A percentile compares a stretch with the other conserved stretches of the same genome.
Conservation (phyloP, 345 rosid genomes). For the Excoecaria cochinchinensis region DNA sequence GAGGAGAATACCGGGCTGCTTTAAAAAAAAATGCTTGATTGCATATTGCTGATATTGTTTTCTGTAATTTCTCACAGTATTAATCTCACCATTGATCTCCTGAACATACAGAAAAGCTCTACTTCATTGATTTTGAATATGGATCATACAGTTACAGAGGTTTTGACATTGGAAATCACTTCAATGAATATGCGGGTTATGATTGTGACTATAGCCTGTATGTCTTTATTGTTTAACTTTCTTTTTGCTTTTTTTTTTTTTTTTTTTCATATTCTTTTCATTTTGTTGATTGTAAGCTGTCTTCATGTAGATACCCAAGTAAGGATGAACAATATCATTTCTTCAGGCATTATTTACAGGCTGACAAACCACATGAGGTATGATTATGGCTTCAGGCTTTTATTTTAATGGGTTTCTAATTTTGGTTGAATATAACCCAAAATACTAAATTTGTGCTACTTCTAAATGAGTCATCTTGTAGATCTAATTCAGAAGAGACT, state of each 20-base stretch:
- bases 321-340: slow-evolving; percentile 82
- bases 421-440: neutral
- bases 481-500: neutral
- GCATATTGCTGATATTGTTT: neutral
- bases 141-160: slow-evolving; percentile 95
- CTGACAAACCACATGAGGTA: slow-evolving; percentile 74
- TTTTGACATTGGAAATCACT: slow-evolving; percentile 91
- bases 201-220: slow-evolving; percentile 92
- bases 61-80: slow-evolving; percentile 1
- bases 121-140: slow-evolving; percentile 92
- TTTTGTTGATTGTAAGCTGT: slow-evolving; percentile 22
- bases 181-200: slow-evolving; percentile 92
- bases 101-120: slow-evolving; percentile 61
- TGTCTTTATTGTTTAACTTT: slow-evolving; percentile 16
- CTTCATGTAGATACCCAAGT: slow-evolving; percentile 64
- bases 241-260: slow-evolving; percentile 12
- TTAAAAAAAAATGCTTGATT: neutral
- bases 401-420: neutral
- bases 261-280: neutral
- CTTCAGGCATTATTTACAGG: slow-evolving; percentile 77
- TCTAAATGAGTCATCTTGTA: slow-evolving; percentile 1
- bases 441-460: neutral
- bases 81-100: slow-evolving; percentile 22
- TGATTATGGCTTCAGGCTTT: neutral
- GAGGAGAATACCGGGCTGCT: neutral